Conservation (phyloP, 805 yeast genomes). For the Nakazawaea siamensis region DNA sequence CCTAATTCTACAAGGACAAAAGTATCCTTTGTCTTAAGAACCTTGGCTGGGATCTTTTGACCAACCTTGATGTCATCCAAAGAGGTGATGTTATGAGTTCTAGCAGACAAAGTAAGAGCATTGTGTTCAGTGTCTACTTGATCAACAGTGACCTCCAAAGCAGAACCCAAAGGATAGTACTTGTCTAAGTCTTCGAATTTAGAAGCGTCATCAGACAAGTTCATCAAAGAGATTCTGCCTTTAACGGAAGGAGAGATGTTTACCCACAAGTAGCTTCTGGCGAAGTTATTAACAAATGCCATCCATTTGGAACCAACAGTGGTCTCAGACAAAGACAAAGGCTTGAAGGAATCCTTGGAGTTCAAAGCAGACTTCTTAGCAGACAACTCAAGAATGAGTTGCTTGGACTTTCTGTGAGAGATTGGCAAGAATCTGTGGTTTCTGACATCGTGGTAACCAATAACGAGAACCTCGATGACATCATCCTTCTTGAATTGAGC, state of each 20-base stretch:
- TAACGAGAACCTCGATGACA: conserved; percentile 49
- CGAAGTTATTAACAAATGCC: conserved; percentile 60
- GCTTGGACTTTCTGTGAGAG: conserved; percentile 47
- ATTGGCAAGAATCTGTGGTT: conserved; percentile 61
- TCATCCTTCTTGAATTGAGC: conserved; percentile 51
- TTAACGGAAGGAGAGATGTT: conserved; percentile 59
- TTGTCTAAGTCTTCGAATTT: conserved; percentile 40
- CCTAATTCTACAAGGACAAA: conserved; percentile 66
- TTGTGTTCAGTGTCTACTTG: conserved; percentile 47
- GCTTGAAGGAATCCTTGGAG: conserved; percentile 13
- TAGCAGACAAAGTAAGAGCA: conserved; percentile 39
- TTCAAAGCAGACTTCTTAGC: conserved; percentile 36
- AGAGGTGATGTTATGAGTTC: conserved; percentile 30
- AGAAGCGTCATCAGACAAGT: conserved; percentile 48
- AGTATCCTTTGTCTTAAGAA: conserved; percentile 48
- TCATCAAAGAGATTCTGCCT: conserved; percentile 60
- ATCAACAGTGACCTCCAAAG: conserved; percentile 49
- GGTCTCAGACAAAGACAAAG: conserved; percentile 32
- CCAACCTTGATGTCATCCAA: conserved; percentile 48
- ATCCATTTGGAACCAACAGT: conserved; percentile 40
- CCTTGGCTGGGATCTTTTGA: conserved; percentile 49
- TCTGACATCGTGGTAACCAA: conserved; percentile 71
- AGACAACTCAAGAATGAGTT: conserved; percentile 57
- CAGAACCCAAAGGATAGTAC: conserved; percentile 66
- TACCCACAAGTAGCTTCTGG: conserved; percentile 57